These are phyloP conservation scores for Stevia rebaudiana DNA, from an alignment of 140 eudicot species.

Conservation along the genomic window DNA sequence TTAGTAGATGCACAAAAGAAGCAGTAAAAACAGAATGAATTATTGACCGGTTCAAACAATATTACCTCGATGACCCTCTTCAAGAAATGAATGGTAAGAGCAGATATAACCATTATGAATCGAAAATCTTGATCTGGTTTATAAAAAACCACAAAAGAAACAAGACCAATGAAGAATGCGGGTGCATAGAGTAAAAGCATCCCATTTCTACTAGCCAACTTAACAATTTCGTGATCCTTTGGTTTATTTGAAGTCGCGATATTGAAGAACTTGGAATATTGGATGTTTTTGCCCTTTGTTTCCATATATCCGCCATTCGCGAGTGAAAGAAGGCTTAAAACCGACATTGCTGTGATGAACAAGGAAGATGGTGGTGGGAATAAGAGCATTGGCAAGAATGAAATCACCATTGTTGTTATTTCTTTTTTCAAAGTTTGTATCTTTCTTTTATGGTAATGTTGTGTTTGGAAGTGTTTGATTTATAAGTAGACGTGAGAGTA, in stretches of 20 bases:
- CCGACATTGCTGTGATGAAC: constrained; percentile 47
- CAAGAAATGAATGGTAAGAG: constrained; percentile 54
- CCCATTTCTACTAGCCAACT: constrained; percentile 40
- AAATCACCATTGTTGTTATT: constrained; percentile 22
- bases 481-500: constrained; percentile 7
- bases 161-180: constrained; percentile 42
- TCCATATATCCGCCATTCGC: constrained; percentile 47
- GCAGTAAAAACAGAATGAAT: constrained; percentile 5
- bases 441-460: neutral
- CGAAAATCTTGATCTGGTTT: constrained; percentile 29
- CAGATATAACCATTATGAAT: constrained; percentile 28
- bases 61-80: constrained; percentile 64
- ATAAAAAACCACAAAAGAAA: constrained; percentile 19
- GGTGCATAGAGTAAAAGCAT: constrained; percentile 59
- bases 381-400: constrained; percentile 27
- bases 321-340: constrained; percentile 29
- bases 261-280: constrained; percentile 56
- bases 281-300: constrained; percentile 51
- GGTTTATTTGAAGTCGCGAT: constrained; percentile 1
- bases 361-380: constrained; percentile 56
- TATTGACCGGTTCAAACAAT: neutral
- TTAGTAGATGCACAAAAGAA: constrained; percentile 15
- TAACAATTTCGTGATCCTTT: constrained; percentile 6
- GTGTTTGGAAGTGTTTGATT: neutral
- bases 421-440: neutral